Percentiles rank a stretch among this genome's conserved stretches.
These are phyloP conservation scores for Fusarium domesticum DNA, from an alignment of 2,329 filamentous ascomycete species.

Conservation along the genomic window DNA sequence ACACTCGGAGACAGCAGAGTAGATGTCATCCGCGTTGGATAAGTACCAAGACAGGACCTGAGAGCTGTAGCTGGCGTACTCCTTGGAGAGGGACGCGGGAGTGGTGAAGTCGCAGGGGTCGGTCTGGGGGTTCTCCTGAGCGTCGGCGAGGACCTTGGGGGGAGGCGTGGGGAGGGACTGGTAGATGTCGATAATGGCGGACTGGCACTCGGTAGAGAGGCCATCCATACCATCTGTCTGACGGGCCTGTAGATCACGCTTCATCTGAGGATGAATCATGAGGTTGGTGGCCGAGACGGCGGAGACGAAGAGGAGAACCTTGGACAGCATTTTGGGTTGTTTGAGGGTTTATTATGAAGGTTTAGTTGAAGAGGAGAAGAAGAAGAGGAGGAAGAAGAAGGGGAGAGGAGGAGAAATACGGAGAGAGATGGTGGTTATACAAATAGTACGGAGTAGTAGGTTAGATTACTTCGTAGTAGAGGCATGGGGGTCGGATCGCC, in stretches of 20 bases:
- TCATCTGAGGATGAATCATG: conserved; percentile 30
- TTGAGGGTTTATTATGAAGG: conserved; percentile 1
- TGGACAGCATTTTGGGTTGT: conserved; percentile 30
- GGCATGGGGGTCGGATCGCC: too few species aligned
- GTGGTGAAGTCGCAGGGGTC: conserved; percentile 34
- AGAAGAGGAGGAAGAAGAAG: background rate
- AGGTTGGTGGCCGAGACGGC: conserved; percentile 28
- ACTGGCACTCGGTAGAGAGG: conserved; percentile 22
- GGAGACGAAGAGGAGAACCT: conserved; percentile 27
- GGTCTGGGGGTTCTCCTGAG: conserved; percentile 23
- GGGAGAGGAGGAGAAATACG: background rate
- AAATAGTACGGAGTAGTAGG: too few species aligned
- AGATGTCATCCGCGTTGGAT: conserved; percentile 27
- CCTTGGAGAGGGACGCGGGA: conserved; percentile 31
- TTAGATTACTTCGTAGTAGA: too few species aligned
- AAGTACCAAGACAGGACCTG: conserved; percentile 32
- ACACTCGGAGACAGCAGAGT: conserved; percentile 28
- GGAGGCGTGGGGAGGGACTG: conserved; percentile 32
- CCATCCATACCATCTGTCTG: conserved; percentile 15
- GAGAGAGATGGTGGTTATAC: too few species aligned
- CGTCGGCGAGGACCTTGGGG: conserved; percentile 28
- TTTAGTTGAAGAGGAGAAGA: background rate
- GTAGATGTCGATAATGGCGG: conserved; percentile 25
- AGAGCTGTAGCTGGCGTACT: conserved; percentile 34
- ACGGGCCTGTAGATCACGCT: conserved; percentile 27